These are phyloP conservation scores for Aspergillus carbonarius DNA, from an alignment of 2,329 filamentous ascomycete species.

Conservation along the genomic window DNA sequence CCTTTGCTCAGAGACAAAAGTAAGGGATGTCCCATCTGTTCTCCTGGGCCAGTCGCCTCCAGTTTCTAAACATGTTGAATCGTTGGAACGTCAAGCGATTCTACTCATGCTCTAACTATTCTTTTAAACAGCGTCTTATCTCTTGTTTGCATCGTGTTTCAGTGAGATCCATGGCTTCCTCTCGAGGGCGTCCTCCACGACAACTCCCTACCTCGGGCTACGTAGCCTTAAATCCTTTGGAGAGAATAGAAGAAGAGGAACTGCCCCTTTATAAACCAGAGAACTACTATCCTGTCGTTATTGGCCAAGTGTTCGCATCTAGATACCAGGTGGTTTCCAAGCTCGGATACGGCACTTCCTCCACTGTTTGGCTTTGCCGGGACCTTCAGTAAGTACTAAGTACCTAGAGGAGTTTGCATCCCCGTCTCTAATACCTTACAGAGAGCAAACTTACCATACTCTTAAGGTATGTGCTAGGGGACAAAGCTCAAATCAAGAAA, in stretches of 20 bases:
- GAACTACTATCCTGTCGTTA: constrained; percentile 15
- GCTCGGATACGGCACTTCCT: constrained; percentile 24
- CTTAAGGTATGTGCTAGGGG: constrained; percentile 15
- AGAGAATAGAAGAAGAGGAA: constrained; percentile 15
- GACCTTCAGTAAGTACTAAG: constrained; percentile 19
- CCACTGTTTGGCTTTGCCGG: constrained; percentile 25
- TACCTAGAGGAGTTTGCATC: neutral
- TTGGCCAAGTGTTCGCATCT: constrained; percentile 15
- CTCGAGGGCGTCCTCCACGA: constrained; percentile 1
- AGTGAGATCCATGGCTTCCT: constrained; percentile 3
- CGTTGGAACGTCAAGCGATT: neutral
- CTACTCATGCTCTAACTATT: neutral
- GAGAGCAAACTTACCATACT: constrained; percentile 7
- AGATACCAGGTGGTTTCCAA: constrained; percentile 24
- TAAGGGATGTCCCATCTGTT: too few species aligned
- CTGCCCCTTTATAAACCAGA: constrained; percentile 12
- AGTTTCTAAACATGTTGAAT: neutral
- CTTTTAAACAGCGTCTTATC: neutral
- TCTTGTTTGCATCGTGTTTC: neutral
- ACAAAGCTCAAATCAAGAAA: constrained; percentile 12
- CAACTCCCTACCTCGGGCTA: constrained; percentile 12
- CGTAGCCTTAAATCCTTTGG: constrained; percentile 6
- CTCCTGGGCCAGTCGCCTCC: too few species aligned
- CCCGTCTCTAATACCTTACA: neutral
- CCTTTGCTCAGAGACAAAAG: too few species aligned